Percentiles rank a stretch among this genome's conserved stretches.
Evolutionary conservation across 192 early-diverging fungal genomes (phyloP).

Genomic region (Lobosporangium transversale): DNA sequence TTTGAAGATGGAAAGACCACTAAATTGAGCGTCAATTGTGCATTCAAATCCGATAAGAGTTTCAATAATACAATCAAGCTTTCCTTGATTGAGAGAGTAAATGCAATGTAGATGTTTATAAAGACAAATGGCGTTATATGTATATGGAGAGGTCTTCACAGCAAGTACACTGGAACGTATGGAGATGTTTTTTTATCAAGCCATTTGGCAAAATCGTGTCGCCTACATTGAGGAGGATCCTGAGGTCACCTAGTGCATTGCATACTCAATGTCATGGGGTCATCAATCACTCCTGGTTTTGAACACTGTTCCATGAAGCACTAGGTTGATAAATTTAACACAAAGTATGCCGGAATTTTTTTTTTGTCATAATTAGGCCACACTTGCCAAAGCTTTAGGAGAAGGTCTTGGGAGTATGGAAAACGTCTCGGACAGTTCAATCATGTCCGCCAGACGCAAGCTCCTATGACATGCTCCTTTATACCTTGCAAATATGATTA

Average conservation of each 20-base stretch:
- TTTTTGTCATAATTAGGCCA: slow-evolving; percentile 13
- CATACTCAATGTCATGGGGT: slow-evolving; percentile 32
- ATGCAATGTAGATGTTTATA: background rate
- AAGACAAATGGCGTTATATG: background rate
- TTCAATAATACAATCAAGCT: slow-evolving; percentile 20
- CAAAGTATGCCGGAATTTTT: slow-evolving; percentile 17
- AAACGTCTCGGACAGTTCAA: slow-evolving; percentile 32
- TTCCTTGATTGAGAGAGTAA: background rate
- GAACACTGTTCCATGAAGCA: slow-evolving; percentile 18
- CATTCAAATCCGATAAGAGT: slow-evolving; percentile 25
- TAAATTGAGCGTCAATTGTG: slow-evolving; percentile 6
- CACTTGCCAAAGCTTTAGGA: slow-evolving; percentile 53
- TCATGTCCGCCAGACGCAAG: slow-evolving; percentile 38
- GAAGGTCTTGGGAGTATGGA: slow-evolving; percentile 3
- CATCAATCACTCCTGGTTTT: slow-evolving; percentile 27
- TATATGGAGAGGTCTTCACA: slow-evolving; percentile 4
- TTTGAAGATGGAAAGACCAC: slow-evolving; percentile 20
- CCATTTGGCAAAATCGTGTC: slow-evolving; percentile 38
- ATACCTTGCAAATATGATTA: no score
- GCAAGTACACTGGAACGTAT: slow-evolving; percentile 15
- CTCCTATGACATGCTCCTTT: no score
- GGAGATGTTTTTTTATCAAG: slow-evolving; percentile 29
- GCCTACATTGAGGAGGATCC: slow-evolving; percentile 33
- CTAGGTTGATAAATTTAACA: slow-evolving; percentile 34
- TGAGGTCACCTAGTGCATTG: slow-evolving; percentile 29